Base-by-base conservation (phyloP, 2,329 filamentous ascomycete species). In the Juglanconis juglandina region DNA sequence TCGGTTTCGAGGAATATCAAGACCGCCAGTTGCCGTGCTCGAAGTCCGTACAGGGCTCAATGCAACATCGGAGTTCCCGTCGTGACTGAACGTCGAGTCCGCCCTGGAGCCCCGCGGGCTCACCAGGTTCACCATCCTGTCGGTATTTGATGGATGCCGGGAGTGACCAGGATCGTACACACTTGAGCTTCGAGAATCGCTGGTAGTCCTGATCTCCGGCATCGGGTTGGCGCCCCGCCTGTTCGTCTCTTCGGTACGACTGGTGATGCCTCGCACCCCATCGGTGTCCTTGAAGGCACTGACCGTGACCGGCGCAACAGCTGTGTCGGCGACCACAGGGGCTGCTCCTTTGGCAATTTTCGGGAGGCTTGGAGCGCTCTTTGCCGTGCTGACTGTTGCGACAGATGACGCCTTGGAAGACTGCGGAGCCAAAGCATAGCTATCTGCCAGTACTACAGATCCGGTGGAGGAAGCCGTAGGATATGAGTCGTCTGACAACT, bases 371-470 rank as follows among this genome's bases (percentile, higher is more conserved):
- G 77, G 78, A 3, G 72, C 69, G 58, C 69, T 76, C 3, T 73
- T 65, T 11, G 70, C 69, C 1, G 80, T 76, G 63, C 80, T 84
- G 4, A 75, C 74, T 11, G 80, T 76, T n/a, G 77, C 75, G 48
- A 79, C 75, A 9, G 81, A 80, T 9, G 79, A 78, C 5, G 79
- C 70, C 59, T 79, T 83, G n/a, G 80, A 77, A 1, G 78, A 75
- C 53, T 74, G 73, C 10, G 74, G 70, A 30, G 71, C 67, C 35
- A 79, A 76, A 8, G 76, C 72, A 55, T 77, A 75, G 58, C 70
- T 70, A 30, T 84, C 79, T 4, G 58, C 39, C 41, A 50, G 51
- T 1, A 14, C n/a, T 5, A 32, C 17, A 14, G 61, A 54, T 14
- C 41, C 49, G 32, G 52, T 53, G 30, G 54, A 61, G 13, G 58